Evolutionary conservation across 2,329 filamentous ascomycete species (phyloP), one percentile per base, ranked within the genome.

Genomic region (Elsinoe australis): DNA sequence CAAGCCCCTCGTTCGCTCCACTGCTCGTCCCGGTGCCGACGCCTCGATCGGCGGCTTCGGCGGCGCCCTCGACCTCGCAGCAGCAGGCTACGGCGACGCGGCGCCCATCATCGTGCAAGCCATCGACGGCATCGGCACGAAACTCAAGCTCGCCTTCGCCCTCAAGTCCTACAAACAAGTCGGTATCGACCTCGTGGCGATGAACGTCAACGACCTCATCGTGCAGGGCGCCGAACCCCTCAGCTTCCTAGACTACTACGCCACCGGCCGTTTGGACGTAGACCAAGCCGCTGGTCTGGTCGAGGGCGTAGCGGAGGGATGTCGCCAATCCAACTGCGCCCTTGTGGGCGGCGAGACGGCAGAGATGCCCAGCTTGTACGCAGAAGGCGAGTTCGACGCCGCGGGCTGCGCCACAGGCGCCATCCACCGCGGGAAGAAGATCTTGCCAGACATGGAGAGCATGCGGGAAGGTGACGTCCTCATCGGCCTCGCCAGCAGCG

Each of bases 191-290:
- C 78, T 98, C 28, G 92, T 98, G 3, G 92, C 92, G 56, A 96
- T 96, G 90, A 96, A 95, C 66, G 92, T 96, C 63, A 98, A 98
- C 66, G 92, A 98, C 61, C 76, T 98, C 0, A 83, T 98, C 45
- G 92, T 96, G 6, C 89, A 96, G 70, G 92, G 92, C 48, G 92
- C 92, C 9, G 87, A 92, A 57, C 89, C 92, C 2, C 75, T 96
- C 55, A 92, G 92, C 74, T 96, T 98, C 76, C 81, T 96, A 53
- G 92, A 98, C 71, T 96, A 94, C 76, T 95, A 94, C 68, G 90
- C 88, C 52, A 95, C 89, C 74, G 88, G 86, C 66, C 84, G 83
- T 64, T 78, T 98, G 17, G 80, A 94, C 56, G 78, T 90, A 6
- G 73, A 80, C 29, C 80, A 80, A 3, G 87, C 88, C 0, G 82